phyloP scores from a whole-genome alignment of 805 yeast genomes.

The Vanderwaltozyma tropicalis region DNA sequence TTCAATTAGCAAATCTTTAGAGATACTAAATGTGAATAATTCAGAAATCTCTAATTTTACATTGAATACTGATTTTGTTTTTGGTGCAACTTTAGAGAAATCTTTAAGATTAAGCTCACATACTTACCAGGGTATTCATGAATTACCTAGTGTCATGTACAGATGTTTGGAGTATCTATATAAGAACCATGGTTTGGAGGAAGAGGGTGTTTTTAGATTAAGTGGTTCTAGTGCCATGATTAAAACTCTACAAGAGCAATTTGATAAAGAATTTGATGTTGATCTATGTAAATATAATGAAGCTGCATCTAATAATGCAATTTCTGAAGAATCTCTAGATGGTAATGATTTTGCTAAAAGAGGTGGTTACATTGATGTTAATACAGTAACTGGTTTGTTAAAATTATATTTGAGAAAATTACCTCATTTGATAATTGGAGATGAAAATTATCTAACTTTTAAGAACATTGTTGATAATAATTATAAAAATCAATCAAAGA shows the following conservation, averaged over 20 bases:
- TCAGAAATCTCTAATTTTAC: background rate
- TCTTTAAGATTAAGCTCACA: conserved; percentile 45
- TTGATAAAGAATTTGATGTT: conserved; percentile 58
- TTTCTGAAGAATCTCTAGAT: conserved; percentile 6
- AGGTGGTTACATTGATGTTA: conserved; percentile 46
- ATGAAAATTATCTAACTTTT: conserved; percentile 34
- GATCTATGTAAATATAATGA: conserved; percentile 40
- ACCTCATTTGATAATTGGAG: conserved; percentile 57
- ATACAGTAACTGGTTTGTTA: conserved; percentile 76
- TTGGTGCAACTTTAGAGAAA: conserved; percentile 52
- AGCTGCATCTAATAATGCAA: background rate
- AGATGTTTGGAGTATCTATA: conserved; percentile 63
- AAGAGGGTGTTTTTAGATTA: conserved; percentile 84
- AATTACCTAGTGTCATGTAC: conserved; percentile 63
- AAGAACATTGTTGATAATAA: conserved; percentile 28
- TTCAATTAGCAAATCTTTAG: conserved; percentile 24
- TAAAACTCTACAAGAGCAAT: conserved; percentile 53
- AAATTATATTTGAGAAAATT: conserved; percentile 74
- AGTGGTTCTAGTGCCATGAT: conserved; percentile 81
- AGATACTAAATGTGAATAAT: conserved; percentile 19
- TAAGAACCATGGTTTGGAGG: conserved; percentile 57
- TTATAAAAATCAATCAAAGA: conserved; percentile 23
- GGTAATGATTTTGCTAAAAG: background rate
- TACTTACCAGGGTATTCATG: conserved; percentile 26
- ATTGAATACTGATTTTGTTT: conserved; percentile 27